These are phyloP conservation scores for Fraxinus velutina DNA, from an alignment of 305 asterid species.

Conservation along the genomic window DNA sequence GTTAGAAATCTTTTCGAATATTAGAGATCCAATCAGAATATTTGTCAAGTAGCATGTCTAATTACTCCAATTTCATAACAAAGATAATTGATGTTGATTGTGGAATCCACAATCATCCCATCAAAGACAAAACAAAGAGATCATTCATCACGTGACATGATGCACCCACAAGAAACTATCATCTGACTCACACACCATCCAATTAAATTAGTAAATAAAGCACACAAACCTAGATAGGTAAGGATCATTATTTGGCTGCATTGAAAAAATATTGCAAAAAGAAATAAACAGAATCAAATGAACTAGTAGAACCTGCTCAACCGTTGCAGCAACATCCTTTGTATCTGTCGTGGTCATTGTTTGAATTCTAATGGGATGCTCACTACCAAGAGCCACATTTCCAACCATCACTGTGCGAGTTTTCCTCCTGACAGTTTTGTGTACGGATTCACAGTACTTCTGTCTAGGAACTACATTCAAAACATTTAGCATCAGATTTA, in stretches of 20 bases:
- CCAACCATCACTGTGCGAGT: slow-evolving; percentile 98
- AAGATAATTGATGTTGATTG: neutral
- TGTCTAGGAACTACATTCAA: slow-evolving; percentile 80
- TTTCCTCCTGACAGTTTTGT: slow-evolving; percentile 87
- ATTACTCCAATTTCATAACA: neutral
- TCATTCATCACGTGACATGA: neutral
- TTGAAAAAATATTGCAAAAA: neutral
- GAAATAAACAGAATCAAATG: neutral
- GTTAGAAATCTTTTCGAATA: neutral
- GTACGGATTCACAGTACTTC: slow-evolving; percentile 84
- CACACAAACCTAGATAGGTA: neutral
- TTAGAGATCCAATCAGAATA: neutral
- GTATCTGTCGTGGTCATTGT: slow-evolving; percentile 99
- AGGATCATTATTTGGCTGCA: neutral
- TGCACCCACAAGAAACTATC: neutral
- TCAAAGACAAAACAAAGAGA: neutral
- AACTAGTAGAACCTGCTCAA: slow-evolving; percentile 71
- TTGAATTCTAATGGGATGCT: slow-evolving; percentile 94
- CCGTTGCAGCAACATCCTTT: slow-evolving; percentile 89
- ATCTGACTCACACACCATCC: neutral
- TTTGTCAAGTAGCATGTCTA: neutral
- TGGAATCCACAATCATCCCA: neutral
- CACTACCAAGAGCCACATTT: slow-evolving; percentile 91
- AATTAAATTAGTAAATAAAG: neutral
- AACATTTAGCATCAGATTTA: slow-evolving; percentile 24